Evolutionary conservation across 805 yeast species (phyloP).

Genomic region (Sungouiella thailandica): DNA sequence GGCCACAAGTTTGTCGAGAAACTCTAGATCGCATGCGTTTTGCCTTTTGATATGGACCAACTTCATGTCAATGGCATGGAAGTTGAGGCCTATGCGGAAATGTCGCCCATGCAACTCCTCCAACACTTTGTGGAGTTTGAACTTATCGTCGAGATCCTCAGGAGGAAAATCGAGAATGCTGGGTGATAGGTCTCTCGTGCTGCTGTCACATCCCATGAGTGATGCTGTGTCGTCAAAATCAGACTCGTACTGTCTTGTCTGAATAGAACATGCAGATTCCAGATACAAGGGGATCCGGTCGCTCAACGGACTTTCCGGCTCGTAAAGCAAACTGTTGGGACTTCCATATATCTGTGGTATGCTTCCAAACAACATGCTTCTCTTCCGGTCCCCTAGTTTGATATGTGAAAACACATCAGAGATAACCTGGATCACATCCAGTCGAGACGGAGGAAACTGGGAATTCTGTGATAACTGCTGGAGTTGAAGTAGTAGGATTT

Average conservation of each 20-base stretch:
- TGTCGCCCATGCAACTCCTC: constrained; percentile 10
- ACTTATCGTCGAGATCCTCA: constrained; percentile 2
- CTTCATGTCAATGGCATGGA: constrained; percentile 5
- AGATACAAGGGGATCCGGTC: no score
- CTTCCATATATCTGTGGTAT: constrained; percentile 9
- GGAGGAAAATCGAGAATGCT: neutral
- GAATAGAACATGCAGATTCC: neutral
- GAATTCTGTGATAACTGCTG: neutral
- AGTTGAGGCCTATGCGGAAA: constrained; percentile 4
- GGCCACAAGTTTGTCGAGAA: constrained; percentile 9
- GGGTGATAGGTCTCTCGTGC: neutral
- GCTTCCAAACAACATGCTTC: no score
- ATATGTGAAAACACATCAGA: constrained; percentile 13
- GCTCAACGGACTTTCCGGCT: no score
- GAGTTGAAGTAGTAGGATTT: constrained; percentile 3
- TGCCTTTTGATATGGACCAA: constrained; percentile 8
- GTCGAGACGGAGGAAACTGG: neutral
- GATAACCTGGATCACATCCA: neutral
- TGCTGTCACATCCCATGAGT: constrained; percentile 14
- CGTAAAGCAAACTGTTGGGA: constrained; percentile 5
- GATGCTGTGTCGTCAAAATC: constrained; percentile 18
- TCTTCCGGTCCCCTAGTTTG: constrained; percentile 15
- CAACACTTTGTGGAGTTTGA: constrained; percentile 9
- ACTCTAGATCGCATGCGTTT: constrained; percentile 10
- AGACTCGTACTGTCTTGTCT: constrained; percentile 5